Evolutionary conservation across 1,284 basidiomycete genomes (phyloP).

Genomic region (Mycena citricolor): DNA sequence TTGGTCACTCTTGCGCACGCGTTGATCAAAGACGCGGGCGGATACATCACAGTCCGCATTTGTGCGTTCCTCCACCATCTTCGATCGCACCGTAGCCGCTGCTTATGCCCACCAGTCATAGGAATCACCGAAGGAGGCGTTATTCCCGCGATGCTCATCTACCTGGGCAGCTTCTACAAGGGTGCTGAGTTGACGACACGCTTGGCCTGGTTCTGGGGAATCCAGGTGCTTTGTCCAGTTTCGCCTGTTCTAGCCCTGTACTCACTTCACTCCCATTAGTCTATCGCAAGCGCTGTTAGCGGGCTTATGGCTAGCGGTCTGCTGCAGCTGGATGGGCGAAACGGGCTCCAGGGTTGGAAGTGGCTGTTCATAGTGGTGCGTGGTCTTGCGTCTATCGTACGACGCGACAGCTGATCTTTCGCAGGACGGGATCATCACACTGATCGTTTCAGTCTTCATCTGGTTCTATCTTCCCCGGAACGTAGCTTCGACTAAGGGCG

Average conservation of each 20-base stretch:
- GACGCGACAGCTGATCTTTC: too few species aligned
- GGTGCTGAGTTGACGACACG: slow-evolving; percentile 38
- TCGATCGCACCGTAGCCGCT: too few species aligned
- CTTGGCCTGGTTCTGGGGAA: slow-evolving; percentile 40
- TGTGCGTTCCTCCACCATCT: too few species aligned
- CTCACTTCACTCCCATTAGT: slow-evolving; percentile 15
- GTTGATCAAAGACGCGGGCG: slow-evolving; percentile 34
- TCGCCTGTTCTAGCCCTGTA: background rate
- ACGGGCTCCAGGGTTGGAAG: slow-evolving; percentile 40
- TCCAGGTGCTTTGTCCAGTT: slow-evolving; percentile 26
- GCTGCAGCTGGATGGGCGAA: slow-evolving; percentile 33
- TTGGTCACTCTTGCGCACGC: slow-evolving; percentile 37
- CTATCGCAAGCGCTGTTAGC: slow-evolving; percentile 37
- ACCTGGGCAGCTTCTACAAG: slow-evolving; percentile 40
- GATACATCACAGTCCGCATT: slow-evolving; percentile 36
- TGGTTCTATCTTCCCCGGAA: slow-evolving; percentile 39
- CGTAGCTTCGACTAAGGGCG: slow-evolving; percentile 30
- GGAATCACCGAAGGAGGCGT: slow-evolving; percentile 41
- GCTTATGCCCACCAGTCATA: slow-evolving; percentile 29
- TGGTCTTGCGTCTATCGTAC: too few species aligned
- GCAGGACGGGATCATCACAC: slow-evolving; percentile 36
- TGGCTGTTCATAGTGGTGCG: slow-evolving; percentile 40
- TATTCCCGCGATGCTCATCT: slow-evolving; percentile 39
- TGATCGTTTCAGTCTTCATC: slow-evolving; percentile 28
- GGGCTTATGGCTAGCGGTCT: slow-evolving; percentile 40